Base-by-base conservation (phyloP, 2,329 filamentous ascomycete species). In the Aspergillus tanneri region DNA sequence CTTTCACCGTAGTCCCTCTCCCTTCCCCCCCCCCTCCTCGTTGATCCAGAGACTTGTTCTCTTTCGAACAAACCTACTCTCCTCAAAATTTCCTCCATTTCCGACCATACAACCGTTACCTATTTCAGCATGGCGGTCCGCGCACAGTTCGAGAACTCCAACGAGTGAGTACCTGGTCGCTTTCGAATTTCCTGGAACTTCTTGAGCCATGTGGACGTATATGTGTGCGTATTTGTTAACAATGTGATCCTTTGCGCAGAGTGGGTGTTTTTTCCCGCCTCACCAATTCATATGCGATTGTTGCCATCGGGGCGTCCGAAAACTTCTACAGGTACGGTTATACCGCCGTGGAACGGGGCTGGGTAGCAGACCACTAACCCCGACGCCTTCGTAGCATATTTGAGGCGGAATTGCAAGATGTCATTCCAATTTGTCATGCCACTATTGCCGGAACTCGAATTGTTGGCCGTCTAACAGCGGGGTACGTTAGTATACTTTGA, bases 391-490 rank as follows among this genome's bases (percentile, higher is more conserved):
- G 54, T 56, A 90, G 89, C 78, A 83, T 97, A 70, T 97, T 99
- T 77, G 93, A 99, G 80, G 86, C 92, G 55, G 93, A 99, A 78
- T 82, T 99, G 54, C 90, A 95, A 78, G 93, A 97, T 77, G 85
- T 96, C 55, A 92, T 99, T 63, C 93, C 93, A 60, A 96, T 96
- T 72, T 93, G 90, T 74, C 89, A 93, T 75, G 91, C 90, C 61
- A 96, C 92, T 49, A 97, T 99, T 70, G 91, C 91, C 54, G 93
- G 93, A 61, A 97, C 92, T 30, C 84, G 93, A 65, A 99, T 99
- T 72, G 87, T 99, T 66, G 93, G 93, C 51, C 86, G 93, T 61
- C 82, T 99, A 76, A 97, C 93, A 61, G 88, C 92, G 69, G 93
- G 89, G 86, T 88, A 79, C 65, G 80, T 68, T 38, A 24, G 14